phyloP scores from a whole-genome alignment of 257 asterid species.

The Ajuga chamaepitys region DNA sequence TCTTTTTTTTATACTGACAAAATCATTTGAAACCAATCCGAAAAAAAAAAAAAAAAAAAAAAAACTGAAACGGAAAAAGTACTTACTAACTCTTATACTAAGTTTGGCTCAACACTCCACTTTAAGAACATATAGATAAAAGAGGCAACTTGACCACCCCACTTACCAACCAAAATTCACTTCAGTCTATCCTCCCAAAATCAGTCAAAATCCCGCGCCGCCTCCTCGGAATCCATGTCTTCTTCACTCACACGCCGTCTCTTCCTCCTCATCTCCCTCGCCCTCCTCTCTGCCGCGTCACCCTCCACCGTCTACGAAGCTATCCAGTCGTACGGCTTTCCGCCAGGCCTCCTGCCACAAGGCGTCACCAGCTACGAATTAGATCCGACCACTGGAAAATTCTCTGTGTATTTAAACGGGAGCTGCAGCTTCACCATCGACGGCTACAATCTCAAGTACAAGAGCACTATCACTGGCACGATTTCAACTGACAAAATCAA shows the following conservation, averaged over 20 bases:
- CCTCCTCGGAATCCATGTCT: constrained; percentile 27
- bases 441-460: constrained; percentile 55
- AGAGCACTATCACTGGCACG: constrained; percentile 49
- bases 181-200: neutral
- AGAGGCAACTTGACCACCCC: too few species aligned
- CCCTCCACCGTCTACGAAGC: constrained; percentile 44
- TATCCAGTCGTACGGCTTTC: constrained; percentile 50
- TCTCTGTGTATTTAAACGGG: constrained; percentile 38
- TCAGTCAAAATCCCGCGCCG: neutral
- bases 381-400: constrained; percentile 59
- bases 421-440: constrained; percentile 54
- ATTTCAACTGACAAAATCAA: constrained; percentile 31
- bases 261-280: constrained; percentile 1
- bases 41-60: too few species aligned
- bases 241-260: constrained; percentile 11
- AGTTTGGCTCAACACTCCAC: too few species aligned
- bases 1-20: too few species aligned
- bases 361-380: constrained; percentile 66
- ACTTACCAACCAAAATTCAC: neutral
- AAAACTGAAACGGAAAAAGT: too few species aligned
- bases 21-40: too few species aligned
- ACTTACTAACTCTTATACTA: too few species aligned
- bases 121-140: too few species aligned
- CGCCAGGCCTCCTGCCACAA: constrained; percentile 63
- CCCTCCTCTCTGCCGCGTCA: constrained; percentile 14